Base-by-base conservation (phyloP, 2,329 filamentous ascomycete species). In the Aspergillus felis region DNA sequence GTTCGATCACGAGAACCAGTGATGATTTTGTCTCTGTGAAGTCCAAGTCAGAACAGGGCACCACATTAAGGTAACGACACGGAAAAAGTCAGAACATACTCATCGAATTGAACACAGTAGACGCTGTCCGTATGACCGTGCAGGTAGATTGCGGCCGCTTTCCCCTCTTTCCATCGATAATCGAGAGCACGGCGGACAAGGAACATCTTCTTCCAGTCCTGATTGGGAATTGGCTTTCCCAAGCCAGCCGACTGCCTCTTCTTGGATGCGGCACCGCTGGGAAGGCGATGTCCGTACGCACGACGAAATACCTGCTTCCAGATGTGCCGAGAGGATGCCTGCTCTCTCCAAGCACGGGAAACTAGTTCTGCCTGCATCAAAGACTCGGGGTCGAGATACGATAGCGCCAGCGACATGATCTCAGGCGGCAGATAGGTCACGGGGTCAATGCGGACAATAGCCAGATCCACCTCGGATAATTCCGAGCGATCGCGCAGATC, bases 21-120 rank as follows among this genome's bases (percentile, higher is more conserved):
- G 64, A 99, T 92, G 70, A 97, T 96, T 76, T 97, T 99, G 71
- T 89, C 82, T 72, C 89, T 92, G 68, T 25, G 53, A 22, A n/a
- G 14, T 38, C 66, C 81, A 72, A 82, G 76, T 61, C 54, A 51
- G 29, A 50, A 10, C 6, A n/a, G 2, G 28, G 9, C n/a, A 20
- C 12, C 20, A 17, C 41, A 9, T 17, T 17, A 28, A 17, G 2
- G 14, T 4, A 14, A 10, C 10, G 12, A 14, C 29, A 9, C 7
- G 27, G 27, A 2, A 2, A 29, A 29, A 12, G 28, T 38, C n/a
- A 27, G 22, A 41, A 79, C 87, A 66, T 83, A 92, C 88, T 97
- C 93, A 73, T 99, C 94, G 72, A 97, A 99, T 71, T 99, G 94
- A 56, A 96, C 85, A 74, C 94, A 99, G 77, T 99, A 99, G 57